A percentile compares a stretch with the other conserved stretches of the same genome.
phyloP scores from a whole-genome alignment of 805 yeast species.

The Candida xiaguanensis region DNA sequence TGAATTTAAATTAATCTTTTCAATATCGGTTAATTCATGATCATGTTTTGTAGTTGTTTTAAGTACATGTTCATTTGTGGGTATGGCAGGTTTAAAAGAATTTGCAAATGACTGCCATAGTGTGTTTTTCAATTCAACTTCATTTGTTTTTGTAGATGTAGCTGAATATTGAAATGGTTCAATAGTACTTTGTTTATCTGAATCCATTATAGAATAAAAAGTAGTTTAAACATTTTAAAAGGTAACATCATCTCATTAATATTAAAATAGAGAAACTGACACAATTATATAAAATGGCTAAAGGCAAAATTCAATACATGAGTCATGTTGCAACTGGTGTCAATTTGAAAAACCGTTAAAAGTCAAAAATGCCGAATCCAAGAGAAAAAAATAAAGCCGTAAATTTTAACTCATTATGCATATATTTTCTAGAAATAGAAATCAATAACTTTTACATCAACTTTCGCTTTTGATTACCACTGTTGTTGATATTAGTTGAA shows the following conservation, averaged over 20 bases:
- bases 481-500: neutral
- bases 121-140: neutral
- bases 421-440: neutral
- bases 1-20: slow-evolving; percentile 26
- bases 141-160: neutral
- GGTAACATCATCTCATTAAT: neutral
- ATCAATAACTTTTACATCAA: neutral
- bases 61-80: slow-evolving; percentile 13
- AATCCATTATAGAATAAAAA: slow-evolving; percentile 1
- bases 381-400: slow-evolving; percentile 1
- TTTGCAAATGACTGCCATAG: slow-evolving; percentile 25
- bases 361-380: neutral
- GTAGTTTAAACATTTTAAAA: neutral
- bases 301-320: slow-evolving; percentile 4
- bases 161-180: slow-evolving; percentile 1
- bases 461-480: neutral
- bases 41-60: slow-evolving; percentile 11
- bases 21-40: slow-evolving; percentile 22
- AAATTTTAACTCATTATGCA: neutral
- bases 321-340: neutral
- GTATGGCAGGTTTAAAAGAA: slow-evolving; percentile 33
- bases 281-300: neutral
- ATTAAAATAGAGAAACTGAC: slow-evolving; percentile 1
- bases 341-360: neutral
- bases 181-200: slow-evolving; percentile 2